Base-by-base conservation (phyloP, 2,329 filamentous ascomycete genomes). In the Phialocephala sp. region DNA sequence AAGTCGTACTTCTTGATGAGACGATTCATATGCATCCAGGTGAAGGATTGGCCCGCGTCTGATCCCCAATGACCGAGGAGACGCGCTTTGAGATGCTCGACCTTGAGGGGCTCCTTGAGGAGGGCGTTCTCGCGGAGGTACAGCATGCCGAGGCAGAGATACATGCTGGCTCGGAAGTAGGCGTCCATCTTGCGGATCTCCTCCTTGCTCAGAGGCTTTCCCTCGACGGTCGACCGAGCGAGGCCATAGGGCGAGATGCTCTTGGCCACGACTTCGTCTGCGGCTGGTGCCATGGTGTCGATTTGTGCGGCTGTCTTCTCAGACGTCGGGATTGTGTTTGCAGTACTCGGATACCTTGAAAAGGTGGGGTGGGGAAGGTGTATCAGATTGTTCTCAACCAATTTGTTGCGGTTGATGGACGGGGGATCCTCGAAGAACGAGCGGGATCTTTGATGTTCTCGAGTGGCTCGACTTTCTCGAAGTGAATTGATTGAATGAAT, bases 1-100 rank as follows among this genome's bases (percentile, higher is more conserved):
- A 93, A 80, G 69, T 91, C 86, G 73, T 92, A 91, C 78, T 93
- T 93, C 78, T 91, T 92, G 82, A 93, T 92, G 66, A 93, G 80
- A 39, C 90, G 88, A 78, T 93, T 93, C 83, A 92, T 90, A 79
- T 93, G 91, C 80, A 93, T 91, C 77, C 89, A 93, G 39, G 90
- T 91, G 78, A 94, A 93, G 65, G 90, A 88, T 77, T 93, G 91
- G 15, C 91, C 91, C n/a, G 91, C 88, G 59, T 91, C 90, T 2
- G 89, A 92, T 62, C 91, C 91, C 83, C 91, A 94, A 76, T 94
- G 91, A 45, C 91, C 91, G 1, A 94, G 82, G 9, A 93, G 81
- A 69, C 91, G 87, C 66, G 85, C 83, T 79, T 94, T 94, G 79
- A 93, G 82, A 74, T 93, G 89, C 62, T 91, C 59, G 64, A 87